Percentiles rank a stretch among this genome's conserved stretches.
Conservation (phyloP, 768 basidiomycete genomes). For the Trametes sanguinea region DNA sequence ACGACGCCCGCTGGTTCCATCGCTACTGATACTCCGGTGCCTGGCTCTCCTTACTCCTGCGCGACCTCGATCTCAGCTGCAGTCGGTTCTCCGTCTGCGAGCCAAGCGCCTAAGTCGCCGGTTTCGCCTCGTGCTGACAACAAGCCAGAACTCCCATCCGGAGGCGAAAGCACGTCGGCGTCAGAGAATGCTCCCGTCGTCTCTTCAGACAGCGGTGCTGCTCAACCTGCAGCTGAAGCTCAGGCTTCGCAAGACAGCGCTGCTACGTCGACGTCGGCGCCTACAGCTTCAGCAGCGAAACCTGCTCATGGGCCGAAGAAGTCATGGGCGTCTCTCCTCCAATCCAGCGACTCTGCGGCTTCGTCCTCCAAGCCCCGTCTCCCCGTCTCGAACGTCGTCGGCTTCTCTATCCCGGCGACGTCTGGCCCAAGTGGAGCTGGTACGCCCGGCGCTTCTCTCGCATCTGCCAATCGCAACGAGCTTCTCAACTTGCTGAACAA, state of each 20-base stretch:
- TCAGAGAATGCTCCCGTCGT: neutral
- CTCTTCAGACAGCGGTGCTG: no score
- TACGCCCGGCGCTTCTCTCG: constrained; percentile 27
- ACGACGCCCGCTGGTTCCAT: constrained; percentile 53
- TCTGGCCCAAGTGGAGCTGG: constrained; percentile 27
- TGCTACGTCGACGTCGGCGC: neutral
- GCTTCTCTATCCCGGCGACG: constrained; percentile 63
- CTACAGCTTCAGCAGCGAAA: constrained; percentile 17
- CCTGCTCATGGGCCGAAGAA: constrained; percentile 47
- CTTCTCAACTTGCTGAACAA: constrained; percentile 56
- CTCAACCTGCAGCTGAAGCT: neutral
- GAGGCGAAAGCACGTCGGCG: neutral
- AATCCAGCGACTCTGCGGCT: constrained; percentile 41
- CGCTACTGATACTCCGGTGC: constrained; percentile 48
- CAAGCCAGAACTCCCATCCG: constrained; percentile 1
- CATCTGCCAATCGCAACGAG: constrained; percentile 44
- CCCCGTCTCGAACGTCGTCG: constrained; percentile 71
- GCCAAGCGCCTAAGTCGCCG: constrained; percentile 7
- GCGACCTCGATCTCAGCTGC: constrained; percentile 56
- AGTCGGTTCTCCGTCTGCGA: constrained; percentile 15
- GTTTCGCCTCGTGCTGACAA: constrained; percentile 1
- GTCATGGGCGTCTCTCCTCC: constrained; percentile 77
- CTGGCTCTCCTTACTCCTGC: constrained; percentile 59
- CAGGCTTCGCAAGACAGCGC: neutral
- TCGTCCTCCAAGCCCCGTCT: constrained; percentile 48